Evolutionary conservation across 177 flowering plant species (phyloP), one percentile per base, ranked within the genome.

Genomic region (Vitis hybrid): DNA sequence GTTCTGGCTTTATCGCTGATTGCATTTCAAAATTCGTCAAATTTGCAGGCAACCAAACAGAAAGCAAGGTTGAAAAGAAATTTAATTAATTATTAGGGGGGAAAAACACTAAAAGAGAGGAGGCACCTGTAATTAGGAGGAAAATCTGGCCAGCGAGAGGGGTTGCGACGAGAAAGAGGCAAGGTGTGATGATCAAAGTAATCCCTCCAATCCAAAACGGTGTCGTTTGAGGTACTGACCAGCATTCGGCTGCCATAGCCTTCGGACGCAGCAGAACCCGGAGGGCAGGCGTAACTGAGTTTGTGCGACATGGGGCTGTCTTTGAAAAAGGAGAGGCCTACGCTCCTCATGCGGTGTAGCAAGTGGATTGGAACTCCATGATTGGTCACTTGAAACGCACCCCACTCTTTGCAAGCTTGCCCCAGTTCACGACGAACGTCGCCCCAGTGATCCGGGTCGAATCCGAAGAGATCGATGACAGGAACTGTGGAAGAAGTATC

Each of bases 161-260:
- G 88, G 73, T 89, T 72, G 5, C 99, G 84, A 14, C 99, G 86
- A n/a, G 87, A 81, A 14, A 84, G 63, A 0, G 99, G 99, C 11
- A 89, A 74, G 3, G 98, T 90, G 61, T 95, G 99, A 72, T 95
- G 99, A 73, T 95, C 96, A 56, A 90, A 91, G 76, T 90, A 95
- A 71, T 91, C 99, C 55, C 99, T 82, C 99, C 99, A 93, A 78
- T 95, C 98, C 79, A 92, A 77, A 14, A 90, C 96, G 26, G 74
- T 39, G 17, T 84, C 88, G 6, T 85, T 78, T 0, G 62, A 19
- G 4, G 32, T 50, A 18, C 67, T 74, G 6, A 80, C 81, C n/a
- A 95, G 82, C 99, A 95, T 91, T 18, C 84, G 80, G 75, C 88
- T 90, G 4, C 99, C 99, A 59, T 90, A 95, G 2, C 99, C 99